These are phyloP conservation scores for Baorangia bicolor DNA, from an alignment of 768 basidiomycete species.

Conservation along the genomic window DNA sequence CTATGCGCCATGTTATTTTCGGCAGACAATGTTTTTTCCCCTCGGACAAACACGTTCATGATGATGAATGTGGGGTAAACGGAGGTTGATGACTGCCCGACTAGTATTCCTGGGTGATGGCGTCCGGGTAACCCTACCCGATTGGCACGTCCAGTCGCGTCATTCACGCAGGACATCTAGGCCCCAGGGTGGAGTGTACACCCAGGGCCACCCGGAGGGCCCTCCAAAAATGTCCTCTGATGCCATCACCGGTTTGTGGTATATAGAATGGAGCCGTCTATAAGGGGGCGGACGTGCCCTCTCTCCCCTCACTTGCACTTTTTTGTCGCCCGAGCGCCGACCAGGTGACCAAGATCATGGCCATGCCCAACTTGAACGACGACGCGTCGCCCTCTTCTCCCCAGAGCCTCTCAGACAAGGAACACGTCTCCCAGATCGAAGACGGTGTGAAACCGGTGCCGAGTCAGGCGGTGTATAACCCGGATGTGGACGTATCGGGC, in stretches of 20 bases:
- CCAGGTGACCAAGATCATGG: neutral
- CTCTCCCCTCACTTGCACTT: neutral
- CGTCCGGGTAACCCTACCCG: neutral
- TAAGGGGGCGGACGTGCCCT: no score
- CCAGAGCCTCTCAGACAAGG: slow-evolving; percentile 7
- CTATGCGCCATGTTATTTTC: neutral
- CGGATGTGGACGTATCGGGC: slow-evolving; percentile 55
- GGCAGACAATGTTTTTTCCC: neutral
- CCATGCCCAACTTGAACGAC: neutral
- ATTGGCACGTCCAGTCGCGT: neutral
- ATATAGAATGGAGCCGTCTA: neutral
- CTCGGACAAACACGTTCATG: neutral
- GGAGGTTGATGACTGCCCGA: neutral
- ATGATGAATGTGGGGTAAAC: neutral
- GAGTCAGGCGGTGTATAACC: slow-evolving; percentile 27
- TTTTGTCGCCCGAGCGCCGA: neutral
- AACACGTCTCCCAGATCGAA: neutral
- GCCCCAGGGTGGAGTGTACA: neutral
- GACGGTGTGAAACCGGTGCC: neutral
- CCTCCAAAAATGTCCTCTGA: no score
- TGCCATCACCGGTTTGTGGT: neutral
- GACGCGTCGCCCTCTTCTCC: neutral
- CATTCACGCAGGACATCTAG: neutral
- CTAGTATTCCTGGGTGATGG: neutral
- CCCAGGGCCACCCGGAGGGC: no score